phyloP scores from a whole-genome alignment of 2,329 filamentous ascomycete genomes.

The Diaporthe aspalathi region DNA sequence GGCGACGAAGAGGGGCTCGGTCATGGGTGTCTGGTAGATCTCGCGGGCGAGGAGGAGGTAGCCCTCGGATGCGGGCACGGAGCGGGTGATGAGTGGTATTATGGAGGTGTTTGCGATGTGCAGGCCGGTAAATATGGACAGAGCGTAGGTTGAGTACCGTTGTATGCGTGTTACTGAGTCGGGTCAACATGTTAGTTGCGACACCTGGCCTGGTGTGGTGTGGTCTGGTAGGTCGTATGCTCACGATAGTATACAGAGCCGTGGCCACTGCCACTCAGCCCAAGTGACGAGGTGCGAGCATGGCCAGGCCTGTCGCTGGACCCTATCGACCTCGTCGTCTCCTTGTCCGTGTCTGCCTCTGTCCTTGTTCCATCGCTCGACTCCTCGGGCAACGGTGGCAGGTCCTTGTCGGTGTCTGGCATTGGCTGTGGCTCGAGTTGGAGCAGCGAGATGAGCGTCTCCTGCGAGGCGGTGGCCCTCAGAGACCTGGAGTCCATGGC shows the following conservation, averaged over 20 bases:
- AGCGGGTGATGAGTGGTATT: constrained; percentile 79
- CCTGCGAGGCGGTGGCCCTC: constrained; percentile 57
- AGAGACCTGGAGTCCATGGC: constrained; percentile 52
- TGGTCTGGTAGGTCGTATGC: constrained; percentile 45
- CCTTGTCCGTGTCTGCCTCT: constrained; percentile 13
- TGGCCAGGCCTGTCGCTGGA: constrained; percentile 37
- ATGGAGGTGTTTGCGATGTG: constrained; percentile 86
- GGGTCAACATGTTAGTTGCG: not conserved
- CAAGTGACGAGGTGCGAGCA: constrained; percentile 55
- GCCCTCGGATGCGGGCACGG: constrained; percentile 79
- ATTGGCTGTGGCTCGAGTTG: constrained; percentile 88
- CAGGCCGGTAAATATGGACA: constrained; percentile 78
- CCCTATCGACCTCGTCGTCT: constrained; percentile 18
- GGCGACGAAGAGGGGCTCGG: constrained; percentile 83
- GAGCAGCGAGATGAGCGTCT: constrained; percentile 73
- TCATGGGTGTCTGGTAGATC: constrained; percentile 85
- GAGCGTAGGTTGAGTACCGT: constrained; percentile 89
- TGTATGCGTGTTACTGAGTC: constrained; percentile 76
- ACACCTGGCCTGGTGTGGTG: not conserved
- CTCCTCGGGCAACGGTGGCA: constrained; percentile 53
- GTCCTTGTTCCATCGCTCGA: constrained; percentile 31
- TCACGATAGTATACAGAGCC: constrained; percentile 81
- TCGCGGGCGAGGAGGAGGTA: constrained; percentile 92
- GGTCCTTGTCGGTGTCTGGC: constrained; percentile 61
- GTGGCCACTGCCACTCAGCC: constrained; percentile 72